These are phyloP conservation scores for Croton setiger DNA, from an alignment of 441 rosid genomes.

Conservation along the genomic window DNA sequence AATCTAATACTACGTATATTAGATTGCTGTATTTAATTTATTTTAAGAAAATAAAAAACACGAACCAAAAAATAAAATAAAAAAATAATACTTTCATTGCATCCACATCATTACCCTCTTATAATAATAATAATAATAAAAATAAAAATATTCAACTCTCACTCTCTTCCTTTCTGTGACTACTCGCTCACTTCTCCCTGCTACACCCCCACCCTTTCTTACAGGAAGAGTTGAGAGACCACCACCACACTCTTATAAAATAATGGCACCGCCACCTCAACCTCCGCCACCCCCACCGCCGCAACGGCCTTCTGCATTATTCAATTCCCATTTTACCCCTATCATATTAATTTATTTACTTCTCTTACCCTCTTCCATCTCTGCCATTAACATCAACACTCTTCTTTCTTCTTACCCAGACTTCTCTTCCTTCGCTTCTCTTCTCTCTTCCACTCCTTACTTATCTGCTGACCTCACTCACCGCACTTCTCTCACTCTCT, in stretches of 20 bases:
- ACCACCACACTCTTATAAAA: neutral
- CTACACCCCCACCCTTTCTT: neutral
- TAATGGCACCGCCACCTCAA: neutral
- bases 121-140: too few relatives aligned
- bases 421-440: slow-evolving; percentile 63
- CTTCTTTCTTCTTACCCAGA: slow-evolving; percentile 65
- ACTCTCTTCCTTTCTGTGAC: neutral
- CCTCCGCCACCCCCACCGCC: neutral
- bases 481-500: slow-evolving; percentile 64
- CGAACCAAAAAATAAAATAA: neutral
- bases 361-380: slow-evolving; percentile 24
- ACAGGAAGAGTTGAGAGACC: slow-evolving; percentile 4
- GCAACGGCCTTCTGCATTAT: neutral
- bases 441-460: slow-evolving; percentile 50
- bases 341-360: slow-evolving; percentile 34
- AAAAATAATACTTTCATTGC: neutral
- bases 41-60: neutral
- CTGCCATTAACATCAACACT: slow-evolving; percentile 54
- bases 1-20: neutral
- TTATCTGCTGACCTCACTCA: slow-evolving; percentile 47
- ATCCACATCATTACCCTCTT: slow-evolving; percentile 14
- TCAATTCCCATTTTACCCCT: slow-evolving; percentile 50
- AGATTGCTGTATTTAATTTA: neutral
- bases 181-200: slow-evolving; percentile 4
- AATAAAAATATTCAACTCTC: slow-evolving; percentile 6